Evolutionary conservation across 2,329 filamentous ascomycete genomes (phyloP).

Genomic region (Cladophialophora yegresii): DNA sequence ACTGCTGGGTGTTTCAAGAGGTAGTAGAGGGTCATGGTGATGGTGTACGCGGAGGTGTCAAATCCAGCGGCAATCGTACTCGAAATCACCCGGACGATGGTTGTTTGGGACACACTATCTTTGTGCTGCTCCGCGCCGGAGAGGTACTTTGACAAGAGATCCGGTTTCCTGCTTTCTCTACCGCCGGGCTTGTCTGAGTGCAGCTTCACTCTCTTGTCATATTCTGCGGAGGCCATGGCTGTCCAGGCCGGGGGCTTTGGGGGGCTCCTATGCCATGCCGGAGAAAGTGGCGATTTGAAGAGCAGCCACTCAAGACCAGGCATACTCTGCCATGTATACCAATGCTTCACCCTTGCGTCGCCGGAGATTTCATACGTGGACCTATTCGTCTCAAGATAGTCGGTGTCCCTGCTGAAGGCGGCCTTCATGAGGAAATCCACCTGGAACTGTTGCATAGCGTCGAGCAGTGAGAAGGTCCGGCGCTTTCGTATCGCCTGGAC

Average conservation of each 20-base stretch:
- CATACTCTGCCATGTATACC: slow-evolving; percentile 20
- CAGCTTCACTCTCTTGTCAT: not conserved
- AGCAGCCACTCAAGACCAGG: slow-evolving; percentile 50
- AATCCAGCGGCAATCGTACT: slow-evolving; percentile 64
- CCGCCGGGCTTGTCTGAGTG: not conserved
- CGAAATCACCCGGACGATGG: slow-evolving; percentile 19
- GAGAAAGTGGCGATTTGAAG: slow-evolving; percentile 70
- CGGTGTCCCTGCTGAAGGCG: slow-evolving; percentile 63
- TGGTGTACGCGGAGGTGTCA: slow-evolving; percentile 74
- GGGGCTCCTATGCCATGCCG: slow-evolving; percentile 18
- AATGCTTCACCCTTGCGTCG: slow-evolving; percentile 27
- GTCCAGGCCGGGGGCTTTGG: slow-evolving; percentile 17
- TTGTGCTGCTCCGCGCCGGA: slow-evolving; percentile 15
- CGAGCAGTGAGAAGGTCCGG: slow-evolving; percentile 12
- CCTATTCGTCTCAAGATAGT: slow-evolving; percentile 70
- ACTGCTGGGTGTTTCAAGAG: slow-evolving; percentile 62
- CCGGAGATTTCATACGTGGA: slow-evolving; percentile 38
- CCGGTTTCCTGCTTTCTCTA: slow-evolving; percentile 8
- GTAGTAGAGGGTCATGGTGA: slow-evolving; percentile 72
- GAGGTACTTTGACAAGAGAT: slow-evolving; percentile 22
- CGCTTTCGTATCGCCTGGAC: slow-evolving; percentile 1
- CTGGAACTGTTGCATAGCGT: slow-evolving; percentile 75
- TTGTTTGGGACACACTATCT: slow-evolving; percentile 13
- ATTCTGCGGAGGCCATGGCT: slow-evolving; percentile 23
- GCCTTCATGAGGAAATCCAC: slow-evolving; percentile 64